Base-by-base conservation (phyloP, 352 stramenopile species). In the Phytophthora sp. region DNA sequence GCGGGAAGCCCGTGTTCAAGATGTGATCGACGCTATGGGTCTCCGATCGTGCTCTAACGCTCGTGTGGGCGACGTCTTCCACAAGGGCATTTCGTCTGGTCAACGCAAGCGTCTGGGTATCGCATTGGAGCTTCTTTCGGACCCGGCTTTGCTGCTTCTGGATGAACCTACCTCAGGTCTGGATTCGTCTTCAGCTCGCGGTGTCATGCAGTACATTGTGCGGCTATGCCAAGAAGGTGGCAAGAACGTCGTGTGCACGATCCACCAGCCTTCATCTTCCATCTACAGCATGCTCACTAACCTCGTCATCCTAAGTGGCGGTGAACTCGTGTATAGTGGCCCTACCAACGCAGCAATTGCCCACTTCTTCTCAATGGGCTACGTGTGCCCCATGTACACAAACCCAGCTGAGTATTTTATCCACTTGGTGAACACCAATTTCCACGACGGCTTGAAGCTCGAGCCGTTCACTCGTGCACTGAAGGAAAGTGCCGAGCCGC, bases 81-180 rank as follows among this genome's bases (percentile, higher is more conserved):
- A 88, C 64, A 91, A 95, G 45, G 92, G 90, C 0, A 86, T 98
- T 46, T 93, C 84, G 0, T 77, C 92, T 75, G 80, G 92, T 82
- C 79, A 99, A 66, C 84, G 88, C 35, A 98, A 98, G 63, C 83
- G 96, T 18, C 77, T 98, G 15, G 93, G 91, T 8, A 98, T 99
- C 59, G 97, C 86, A n/a, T 65, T 97, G 24, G 95, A 99, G 76
- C 73, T 99, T 38, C 86, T 98, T 0, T 89, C 92, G 0, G 97
- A 98, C 57, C 97, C 97, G 36, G 93, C 95, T 12, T 77, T 99
- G 23, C 63, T 99, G 41, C 89, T 99, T 16, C 74, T 99, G 12
- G 96, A 99, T 62, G 97, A 98, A 68, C 95, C 96, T 0, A 99
- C 95, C 0, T 96, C 80, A 2, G 92, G 93, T 1, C 75, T 99